Evolutionary conservation across 1,139 yeast species (phyloP), one percentile per base, ranked within the genome.

Genomic region (Casaregolazyma suthepensis): DNA sequence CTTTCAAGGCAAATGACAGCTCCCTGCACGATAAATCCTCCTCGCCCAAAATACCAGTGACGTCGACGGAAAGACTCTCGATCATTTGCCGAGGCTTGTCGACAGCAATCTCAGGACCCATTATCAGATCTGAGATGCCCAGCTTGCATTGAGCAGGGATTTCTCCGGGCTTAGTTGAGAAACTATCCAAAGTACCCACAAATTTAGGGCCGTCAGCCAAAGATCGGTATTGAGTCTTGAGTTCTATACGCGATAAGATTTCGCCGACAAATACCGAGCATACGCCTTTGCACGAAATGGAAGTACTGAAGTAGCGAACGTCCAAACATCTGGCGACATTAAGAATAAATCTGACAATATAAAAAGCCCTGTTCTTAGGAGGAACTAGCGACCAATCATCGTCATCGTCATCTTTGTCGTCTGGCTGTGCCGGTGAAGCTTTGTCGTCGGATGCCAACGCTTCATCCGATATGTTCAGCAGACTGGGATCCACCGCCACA

Each of bases 101-200:
- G 20, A 60, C 65, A 40, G 64, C 65, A 7, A 61, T 52, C 9
- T 59, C 56, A 20, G 64, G 59, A 2, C 65, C 63, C 15, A 66
- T 51, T 52, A 65, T 67, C 19, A 68, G 60, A 52, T 70, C 72
- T 20, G 57, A 55, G 10, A 66, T 54, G 43, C 53, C 45, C 23
- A 70, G 50, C 45, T 61, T 59, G 43, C 63, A 57, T 23, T 56
- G 58, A 1, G 69, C 64, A 9, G 70, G 66, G 23, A 64, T 58
- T 52, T 70, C 73, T 43, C 64, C 67, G 10, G 56, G 51, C 42
- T 59, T 59, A 43, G 63, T 59, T 51, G 61, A 55, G 51, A 66
- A 62, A 52, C 60, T 61, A 51, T 70, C 72, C 31, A 70, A 58
- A 2, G 73, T 70, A 15, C 73, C 74, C 9, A 65, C 63, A 57